Conservation (phyloP, 2,329 filamentous ascomycete genomes). For the Xylariaceae sp. region DNA sequence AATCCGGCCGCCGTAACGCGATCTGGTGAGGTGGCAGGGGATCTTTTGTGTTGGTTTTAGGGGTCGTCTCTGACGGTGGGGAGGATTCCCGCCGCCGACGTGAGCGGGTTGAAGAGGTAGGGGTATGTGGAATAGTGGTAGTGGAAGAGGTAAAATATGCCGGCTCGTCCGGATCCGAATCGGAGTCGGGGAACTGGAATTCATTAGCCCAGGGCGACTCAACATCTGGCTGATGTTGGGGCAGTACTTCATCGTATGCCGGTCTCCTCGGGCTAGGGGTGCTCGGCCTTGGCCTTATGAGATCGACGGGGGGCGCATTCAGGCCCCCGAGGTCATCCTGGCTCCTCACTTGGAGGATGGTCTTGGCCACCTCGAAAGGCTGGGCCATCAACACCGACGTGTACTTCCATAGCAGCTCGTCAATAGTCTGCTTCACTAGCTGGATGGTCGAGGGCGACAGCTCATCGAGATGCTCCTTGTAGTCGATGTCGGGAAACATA, state of each 20-base stretch:
- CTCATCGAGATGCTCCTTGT: slow-evolving; percentile 78
- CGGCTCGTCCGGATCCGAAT: slow-evolving; percentile 70
- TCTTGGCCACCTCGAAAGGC: slow-evolving; percentile 96
- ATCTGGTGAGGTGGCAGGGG: slow-evolving; percentile 54
- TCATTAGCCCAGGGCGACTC: slow-evolving; percentile 13
- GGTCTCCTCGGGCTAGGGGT: slow-evolving; percentile 33
- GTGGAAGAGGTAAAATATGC: slow-evolving; percentile 89
- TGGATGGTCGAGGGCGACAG: slow-evolving; percentile 68
- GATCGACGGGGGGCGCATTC: slow-evolving; percentile 27
- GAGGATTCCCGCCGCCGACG: slow-evolving; percentile 31
- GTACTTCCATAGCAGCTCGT: slow-evolving; percentile 89
- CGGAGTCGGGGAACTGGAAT: slow-evolving; percentile 45
- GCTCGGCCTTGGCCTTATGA: slow-evolving; percentile 27
- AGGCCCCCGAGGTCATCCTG: slow-evolving; percentile 46
- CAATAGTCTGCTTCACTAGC: slow-evolving; percentile 68
- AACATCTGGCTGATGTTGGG: slow-evolving; percentile 3
- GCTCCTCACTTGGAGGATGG: slow-evolving; percentile 70
- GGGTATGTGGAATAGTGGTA: slow-evolving; percentile 53
- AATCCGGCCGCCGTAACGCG: slow-evolving; percentile 66
- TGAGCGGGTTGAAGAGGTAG: slow-evolving; percentile 40
- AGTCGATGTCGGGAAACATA: slow-evolving; percentile 85
- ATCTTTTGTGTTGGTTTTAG: slow-evolving; percentile 34
- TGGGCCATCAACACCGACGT: slow-evolving; percentile 82
- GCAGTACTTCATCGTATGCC: slow-evolving; percentile 31
- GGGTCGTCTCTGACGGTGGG: slow-evolving; percentile 30